phyloP scores from a whole-genome alignment of 176 grass and related monocot species.

The Oryza brachyantha region DNA sequence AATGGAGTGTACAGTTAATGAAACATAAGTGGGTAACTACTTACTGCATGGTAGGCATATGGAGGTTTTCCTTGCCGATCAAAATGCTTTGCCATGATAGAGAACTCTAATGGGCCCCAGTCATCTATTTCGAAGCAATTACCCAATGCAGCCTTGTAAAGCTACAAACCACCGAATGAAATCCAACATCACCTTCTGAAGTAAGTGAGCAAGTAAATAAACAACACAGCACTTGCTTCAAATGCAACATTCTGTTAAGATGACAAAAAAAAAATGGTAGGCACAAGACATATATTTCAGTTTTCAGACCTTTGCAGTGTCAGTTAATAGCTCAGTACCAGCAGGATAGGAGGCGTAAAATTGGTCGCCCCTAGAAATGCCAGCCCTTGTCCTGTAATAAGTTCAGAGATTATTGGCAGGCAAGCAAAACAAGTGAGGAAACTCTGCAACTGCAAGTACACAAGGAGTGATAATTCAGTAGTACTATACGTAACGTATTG shows the following conservation, averaged over 20 bases:
- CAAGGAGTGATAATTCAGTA: slow-evolving; percentile 7
- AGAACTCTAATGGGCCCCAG: slow-evolving; percentile 88
- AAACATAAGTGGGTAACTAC: neutral
- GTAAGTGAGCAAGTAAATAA: too few species aligned
- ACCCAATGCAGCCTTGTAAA: slow-evolving; percentile 82
- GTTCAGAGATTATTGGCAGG: neutral
- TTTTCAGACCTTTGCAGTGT: slow-evolving; percentile 74
- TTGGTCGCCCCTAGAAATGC: slow-evolving; percentile 79
- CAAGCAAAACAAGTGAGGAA: too few species aligned
- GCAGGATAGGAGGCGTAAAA: slow-evolving; percentile 83
- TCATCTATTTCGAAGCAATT: slow-evolving; percentile 94
- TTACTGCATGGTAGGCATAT: slow-evolving; percentile 88
- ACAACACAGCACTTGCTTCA: neutral
- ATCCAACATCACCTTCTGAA: neutral
- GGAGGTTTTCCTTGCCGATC: slow-evolving; percentile 91
- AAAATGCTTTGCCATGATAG: slow-evolving; percentile 89
- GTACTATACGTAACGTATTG: slow-evolving; percentile 57
- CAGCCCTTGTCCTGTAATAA: slow-evolving; percentile 67
- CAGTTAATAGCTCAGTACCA: slow-evolving; percentile 72
- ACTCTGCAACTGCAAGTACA: neutral
- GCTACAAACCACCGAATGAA: slow-evolving; percentile 40
- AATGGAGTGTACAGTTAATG: neutral
- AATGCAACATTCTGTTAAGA: neutral
- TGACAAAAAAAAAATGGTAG: neutral
- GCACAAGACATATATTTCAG: neutral